Evolutionary conservation across 345 rosid genomes (phyloP), one percentile per base, ranked within the genome.

Genomic region (Limnanthes douglasii): DNA sequence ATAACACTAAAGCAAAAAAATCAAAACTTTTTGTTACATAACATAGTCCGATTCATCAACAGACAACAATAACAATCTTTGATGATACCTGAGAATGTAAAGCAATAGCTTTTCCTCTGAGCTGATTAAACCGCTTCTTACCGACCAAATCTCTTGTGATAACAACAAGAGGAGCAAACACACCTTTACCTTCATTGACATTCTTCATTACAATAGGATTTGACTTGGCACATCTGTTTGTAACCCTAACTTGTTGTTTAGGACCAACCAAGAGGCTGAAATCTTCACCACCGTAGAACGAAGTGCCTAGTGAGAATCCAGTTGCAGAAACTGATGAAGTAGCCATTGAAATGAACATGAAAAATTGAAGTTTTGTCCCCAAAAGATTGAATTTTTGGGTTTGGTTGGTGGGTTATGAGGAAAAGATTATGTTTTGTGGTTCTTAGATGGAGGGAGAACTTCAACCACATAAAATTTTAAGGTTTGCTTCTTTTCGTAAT

Each of bases 81-180:
- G 1, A 15, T 13, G 8, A 6, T 50, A 79, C 98, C 94, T 90
- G 98, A 5, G 98, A 90, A 61, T 90, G 98, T 26, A 83, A 61
- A 18, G 98, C 94, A 54, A 90, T 83, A 11, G 95, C 98, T 68
- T 90, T 90, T 45, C 98, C 98, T 45, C 98, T 50, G 15, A 83
- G 49, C 73, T 90, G 98, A 54, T 83, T 83, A 61, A 90, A 90
- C 51, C 59, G 67, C 54, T 84, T 90, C 68, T 77, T 90, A 33
- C 95, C 98, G 11, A 79, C 34, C 10, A 79, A 10, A 39, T 74
- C 63, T 20, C 94, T 74, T 0, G 94, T 65, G 4, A 79, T 39
- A 45, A 90, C 92, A 21, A 84, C 94, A 15, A 54, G 2, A 0
- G 98, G 98, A 1, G 94, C 95, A 28, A 90, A 90, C 27, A 90